These are phyloP conservation scores for Pseudogymnoascus pannorum DNA, from an alignment of 2,329 filamentous ascomycete species.

Conservation along the genomic window DNA sequence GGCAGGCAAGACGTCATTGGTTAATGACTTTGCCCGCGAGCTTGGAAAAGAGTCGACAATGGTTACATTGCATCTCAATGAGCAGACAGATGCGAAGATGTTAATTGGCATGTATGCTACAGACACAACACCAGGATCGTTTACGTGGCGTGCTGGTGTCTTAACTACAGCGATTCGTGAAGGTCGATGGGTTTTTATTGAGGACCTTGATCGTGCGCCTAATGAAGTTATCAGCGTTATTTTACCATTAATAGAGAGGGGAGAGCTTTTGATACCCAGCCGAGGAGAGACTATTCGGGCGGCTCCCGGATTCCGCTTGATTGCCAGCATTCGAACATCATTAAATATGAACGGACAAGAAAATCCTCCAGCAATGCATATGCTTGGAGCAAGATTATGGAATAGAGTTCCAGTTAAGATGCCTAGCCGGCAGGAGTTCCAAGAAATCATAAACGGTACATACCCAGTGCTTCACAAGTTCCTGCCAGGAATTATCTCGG, in stretches of 20 bases:
- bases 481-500: constrained; percentile 49
- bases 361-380: constrained; percentile 56
- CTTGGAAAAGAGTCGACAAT: constrained; percentile 74
- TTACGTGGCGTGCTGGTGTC: constrained; percentile 86
- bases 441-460: constrained; percentile 62
- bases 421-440: constrained; percentile 62
- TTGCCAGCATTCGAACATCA: constrained; percentile 81
- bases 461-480: constrained; percentile 64
- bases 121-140: constrained; percentile 78
- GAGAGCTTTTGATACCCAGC: constrained; percentile 84
- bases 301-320: constrained; percentile 76
- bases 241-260: constrained; percentile 82
- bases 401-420: constrained; percentile 62
- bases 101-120: constrained; percentile 91
- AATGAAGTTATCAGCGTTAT: constrained; percentile 92
- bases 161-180: constrained; percentile 89
- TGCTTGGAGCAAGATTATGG: constrained; percentile 86
- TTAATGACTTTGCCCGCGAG: constrained; percentile 72
- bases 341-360: constrained; percentile 59
- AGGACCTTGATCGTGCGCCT: constrained; percentile 91
- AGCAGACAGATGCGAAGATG: constrained; percentile 96
- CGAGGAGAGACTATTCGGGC: constrained; percentile 81
- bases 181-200: constrained; percentile 93
- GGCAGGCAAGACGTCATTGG: constrained; percentile 81
- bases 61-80: constrained; percentile 92